Base-by-base conservation (phyloP, 2,329 filamentous ascomycete genomes). In the Nemania sp. region DNA sequence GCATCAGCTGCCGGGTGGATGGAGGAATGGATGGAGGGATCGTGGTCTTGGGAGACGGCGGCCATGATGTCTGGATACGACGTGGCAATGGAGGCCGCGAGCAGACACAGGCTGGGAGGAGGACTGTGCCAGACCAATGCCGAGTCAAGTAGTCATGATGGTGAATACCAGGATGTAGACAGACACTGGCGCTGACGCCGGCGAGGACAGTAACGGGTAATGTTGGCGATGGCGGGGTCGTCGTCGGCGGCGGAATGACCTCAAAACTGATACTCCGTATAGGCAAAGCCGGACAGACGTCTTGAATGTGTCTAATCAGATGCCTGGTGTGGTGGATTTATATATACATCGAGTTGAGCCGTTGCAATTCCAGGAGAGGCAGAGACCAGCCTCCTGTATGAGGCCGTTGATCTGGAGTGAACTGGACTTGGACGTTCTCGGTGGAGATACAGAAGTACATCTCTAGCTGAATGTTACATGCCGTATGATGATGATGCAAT, bases 1-100 rank as follows among this genome's bases (percentile, higher is more conserved):
- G 77, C 73, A 15, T 84, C 81, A 35, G 77, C 75, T 17, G 70
- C 69, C 20, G 77, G 77, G 48, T 69, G 67, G 15, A 69, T 65
- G 7, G 75, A 74, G 45, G 72, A 67, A 47, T 69, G 67, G 15
- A 69, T 65, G 7, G 75, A 74, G 45, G 72, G 67, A 6, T 68
- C 59, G 70, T 59, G 65, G 9, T 68, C 60, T 70, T 64, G 68
- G 29, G 70, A 62, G 47, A 63, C 43, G 18, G 68, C 60, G n/a
- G 70, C 64, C 71, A 74, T 74, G 40, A 45, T 65, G 54, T 32
- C 29, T 17, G 20, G 1, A 37, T 43, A 21, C 11, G 21, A 9
- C 25, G 3, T 29, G 25, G 7, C 15, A n/a, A n/a, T 39, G 35
- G 15, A 39, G 35, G 35, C 12, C 35, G 4, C 15, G 10, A 39